Evolutionary conservation across 345 rosid species (phyloP).

Genomic region (Nephelium lappaceum): DNA sequence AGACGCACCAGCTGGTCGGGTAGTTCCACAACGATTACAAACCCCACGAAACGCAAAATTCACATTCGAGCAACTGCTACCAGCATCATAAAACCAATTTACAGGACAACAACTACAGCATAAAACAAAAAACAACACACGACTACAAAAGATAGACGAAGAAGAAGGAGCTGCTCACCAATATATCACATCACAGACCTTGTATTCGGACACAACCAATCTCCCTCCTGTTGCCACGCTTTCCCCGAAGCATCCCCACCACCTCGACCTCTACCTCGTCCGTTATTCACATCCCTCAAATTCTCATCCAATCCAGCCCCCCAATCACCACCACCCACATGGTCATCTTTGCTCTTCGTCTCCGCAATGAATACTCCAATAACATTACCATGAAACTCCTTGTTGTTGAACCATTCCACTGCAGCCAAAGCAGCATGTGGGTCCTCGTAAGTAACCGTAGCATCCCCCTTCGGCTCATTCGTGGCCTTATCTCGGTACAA

Average conservation of each 20-base stretch:
- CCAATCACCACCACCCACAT: slow-evolving; percentile 36
- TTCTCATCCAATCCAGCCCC: slow-evolving; percentile 53
- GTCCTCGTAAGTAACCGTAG: slow-evolving; percentile 95
- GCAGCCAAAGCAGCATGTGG: slow-evolving; percentile 98
- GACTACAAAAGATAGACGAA: slow-evolving; percentile 61
- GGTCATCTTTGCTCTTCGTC: slow-evolving; percentile 62
- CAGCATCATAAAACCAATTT: slow-evolving; percentile 15
- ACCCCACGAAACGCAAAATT: slow-evolving; percentile 98
- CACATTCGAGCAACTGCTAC: slow-evolving; percentile 89
- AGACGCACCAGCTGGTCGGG: slow-evolving; percentile 87
- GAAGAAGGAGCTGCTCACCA: slow-evolving; percentile 98
- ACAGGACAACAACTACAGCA: too few relatives aligned
- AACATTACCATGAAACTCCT: slow-evolving; percentile 84
- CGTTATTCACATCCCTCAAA: slow-evolving; percentile 51
- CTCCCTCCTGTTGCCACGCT: slow-evolving; percentile 97
- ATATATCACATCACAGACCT: slow-evolving; percentile 99
- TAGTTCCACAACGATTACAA: slow-evolving; percentile 94
- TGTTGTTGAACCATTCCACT: slow-evolving; percentile 95
- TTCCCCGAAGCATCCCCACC: slow-evolving; percentile 74
- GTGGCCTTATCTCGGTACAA: slow-evolving; percentile 83
- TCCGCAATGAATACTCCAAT: slow-evolving; percentile 88
- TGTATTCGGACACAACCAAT: slow-evolving; percentile 99
- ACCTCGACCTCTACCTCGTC: slow-evolving; percentile 75
- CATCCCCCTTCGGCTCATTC: slow-evolving; percentile 95
- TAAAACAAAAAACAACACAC: not conserved